These are phyloP conservation scores for Globisporangium abappressorium DNA, from an alignment of 352 stramenopile species.

Conservation along the genomic window DNA sequence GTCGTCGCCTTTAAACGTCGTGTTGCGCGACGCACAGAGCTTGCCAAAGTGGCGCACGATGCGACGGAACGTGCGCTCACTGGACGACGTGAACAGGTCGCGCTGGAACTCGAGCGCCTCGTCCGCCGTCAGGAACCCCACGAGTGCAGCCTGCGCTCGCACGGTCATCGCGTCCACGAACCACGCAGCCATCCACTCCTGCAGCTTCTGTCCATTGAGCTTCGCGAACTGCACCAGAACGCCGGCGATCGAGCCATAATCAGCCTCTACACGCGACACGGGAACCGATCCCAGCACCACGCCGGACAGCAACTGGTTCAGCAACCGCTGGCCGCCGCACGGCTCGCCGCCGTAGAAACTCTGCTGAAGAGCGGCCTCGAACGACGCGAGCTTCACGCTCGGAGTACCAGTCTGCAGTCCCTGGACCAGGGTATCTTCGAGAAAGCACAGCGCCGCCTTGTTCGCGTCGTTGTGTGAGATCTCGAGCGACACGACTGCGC, in stretches of 20 bases:
- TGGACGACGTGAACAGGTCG: slow-evolving; percentile 54
- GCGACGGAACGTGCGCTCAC: slow-evolving; percentile 74
- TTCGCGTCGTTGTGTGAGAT: slow-evolving; percentile 94
- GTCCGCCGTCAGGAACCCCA: slow-evolving; percentile 57
- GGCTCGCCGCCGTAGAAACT: slow-evolving; percentile 18
- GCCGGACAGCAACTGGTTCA: slow-evolving; percentile 57
- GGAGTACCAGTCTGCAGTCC: slow-evolving; percentile 21
- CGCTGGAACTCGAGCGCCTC: slow-evolving; percentile 65
- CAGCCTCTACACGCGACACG: slow-evolving; percentile 66
- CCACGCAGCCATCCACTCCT: slow-evolving; percentile 63
- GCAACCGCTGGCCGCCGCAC: slow-evolving; percentile 44
- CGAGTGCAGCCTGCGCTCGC: slow-evolving; percentile 30
- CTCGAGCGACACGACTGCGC: slow-evolving; percentile 81
- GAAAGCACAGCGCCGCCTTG: slow-evolving; percentile 91
- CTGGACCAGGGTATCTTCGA: slow-evolving; percentile 62
- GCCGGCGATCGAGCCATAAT: slow-evolving; percentile 74
- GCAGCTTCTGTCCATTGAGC: slow-evolving; percentile 50
- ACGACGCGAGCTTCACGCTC: slow-evolving; percentile 11
- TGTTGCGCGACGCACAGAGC: slow-evolving; percentile 75
- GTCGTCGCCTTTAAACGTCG: slow-evolving; percentile 35
- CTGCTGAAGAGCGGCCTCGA: slow-evolving; percentile 26
- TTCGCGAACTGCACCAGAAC: slow-evolving; percentile 74
- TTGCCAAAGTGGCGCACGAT: slow-evolving; percentile 78
- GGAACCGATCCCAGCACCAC: slow-evolving; percentile 63
- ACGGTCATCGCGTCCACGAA: slow-evolving; percentile 46